Base-by-base conservation (phyloP, 768 basidiomycete species). In the Pluteus cervinus region DNA sequence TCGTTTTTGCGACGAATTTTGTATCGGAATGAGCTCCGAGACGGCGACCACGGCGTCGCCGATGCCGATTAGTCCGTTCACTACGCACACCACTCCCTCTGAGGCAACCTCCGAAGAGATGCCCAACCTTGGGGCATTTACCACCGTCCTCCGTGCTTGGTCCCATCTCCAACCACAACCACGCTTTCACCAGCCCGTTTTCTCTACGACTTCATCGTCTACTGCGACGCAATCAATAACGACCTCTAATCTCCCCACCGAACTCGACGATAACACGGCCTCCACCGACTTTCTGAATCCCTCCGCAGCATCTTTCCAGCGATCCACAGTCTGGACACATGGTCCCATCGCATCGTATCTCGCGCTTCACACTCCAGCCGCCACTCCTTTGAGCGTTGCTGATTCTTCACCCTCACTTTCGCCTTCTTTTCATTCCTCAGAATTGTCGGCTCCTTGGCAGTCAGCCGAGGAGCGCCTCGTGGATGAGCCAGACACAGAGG, bases 81-180 rank as follows among this genome's bases (percentile, higher is more conserved):
- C 36, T 8, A 33, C 36, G 16, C 16, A 33, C 5, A 14, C 30
- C 20, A 47, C 51, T 5, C 48, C 37, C 39, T 73, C 72, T n/a
- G 71, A 71, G 26, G 65, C 68, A 16, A 77, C 75, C 16, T 74
- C 75, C 16, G 76, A 78, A 49, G 74, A 84, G 53, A 70, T 73
- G 41, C 83, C 83, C 29, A 81, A 85, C 56, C 68, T 86, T 6
- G 85, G 84, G 5, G 79, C 80, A 7, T 86, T 86, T 56, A 73
- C 66, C 10, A 66, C 74, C 24, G 80, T 86, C 16, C 72, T 86
- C 31, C 70, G 81, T n/a, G 82, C 78, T 38, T 65, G 79, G 57
- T 68, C 53, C 14, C 69, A 79, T 39, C 52, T 79, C 0, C 76
- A 79, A 43, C 76, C 66, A 3, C 56, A 55, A 33, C 68, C 65